phyloP scores from a whole-genome alignment of 768 basidiomycete genomes.

The Chalciporus pseudorubinellus region DNA sequence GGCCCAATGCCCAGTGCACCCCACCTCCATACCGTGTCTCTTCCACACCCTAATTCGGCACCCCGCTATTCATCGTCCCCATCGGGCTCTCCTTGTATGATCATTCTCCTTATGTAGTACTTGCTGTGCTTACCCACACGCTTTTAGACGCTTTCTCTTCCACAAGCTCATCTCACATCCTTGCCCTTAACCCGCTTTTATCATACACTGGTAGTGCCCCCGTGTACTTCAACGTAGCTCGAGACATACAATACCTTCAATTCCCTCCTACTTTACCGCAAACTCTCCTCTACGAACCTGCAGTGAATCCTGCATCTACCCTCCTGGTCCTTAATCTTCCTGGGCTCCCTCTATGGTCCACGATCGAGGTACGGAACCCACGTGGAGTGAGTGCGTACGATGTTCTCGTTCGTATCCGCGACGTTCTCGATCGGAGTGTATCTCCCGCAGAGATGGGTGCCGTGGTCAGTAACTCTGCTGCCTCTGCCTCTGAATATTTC shows the following conservation, averaged over 20 bases:
- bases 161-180: conserved; percentile 13
- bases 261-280: conserved; percentile 16
- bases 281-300: conserved; percentile 18
- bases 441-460: conserved; percentile 23
- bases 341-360: conserved; percentile 25
- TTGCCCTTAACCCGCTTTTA: conserved; percentile 26
- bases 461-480: conserved; percentile 22
- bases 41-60: conserved; percentile 32
- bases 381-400: conserved; percentile 28
- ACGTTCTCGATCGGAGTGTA: conserved; percentile 26
- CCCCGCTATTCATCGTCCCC: conserved; percentile 17
- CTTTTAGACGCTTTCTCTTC: conserved; percentile 13
- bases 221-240: conserved; percentile 25
- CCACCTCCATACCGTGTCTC: conserved; percentile 26
- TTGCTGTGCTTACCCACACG: neutral
- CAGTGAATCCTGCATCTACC: conserved; percentile 20
- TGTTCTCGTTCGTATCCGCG: conserved; percentile 27
- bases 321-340: conserved; percentile 20
- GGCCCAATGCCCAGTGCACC: conserved; percentile 25
- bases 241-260: conserved; percentile 24
- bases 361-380: conserved; percentile 30
- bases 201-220: conserved; percentile 17
- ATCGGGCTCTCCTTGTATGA: conserved; percentile 19
- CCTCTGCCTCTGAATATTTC: conserved; percentile 28
- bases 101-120: neutral